These are phyloP conservation scores for Colletotrichum ledebouriae DNA, from an alignment of 2,329 filamentous ascomycete species.

Conservation along the genomic window DNA sequence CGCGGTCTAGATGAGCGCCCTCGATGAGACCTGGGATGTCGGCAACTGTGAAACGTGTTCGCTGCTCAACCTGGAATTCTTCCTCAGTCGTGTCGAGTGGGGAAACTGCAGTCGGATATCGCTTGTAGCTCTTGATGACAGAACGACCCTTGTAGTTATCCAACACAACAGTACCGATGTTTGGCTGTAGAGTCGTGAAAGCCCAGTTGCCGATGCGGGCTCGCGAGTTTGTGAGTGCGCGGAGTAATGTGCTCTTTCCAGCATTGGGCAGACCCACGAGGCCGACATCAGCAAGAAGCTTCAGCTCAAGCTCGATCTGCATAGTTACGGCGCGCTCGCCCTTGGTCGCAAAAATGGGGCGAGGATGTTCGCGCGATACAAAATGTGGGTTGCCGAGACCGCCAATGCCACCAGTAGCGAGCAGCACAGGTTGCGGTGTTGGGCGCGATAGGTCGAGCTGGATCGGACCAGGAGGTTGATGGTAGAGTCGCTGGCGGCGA, in stretches of 20 bases:
- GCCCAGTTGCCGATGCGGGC: slow-evolving; percentile 95
- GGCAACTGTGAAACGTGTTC: slow-evolving; percentile 90
- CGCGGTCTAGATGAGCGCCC: slow-evolving; percentile 91
- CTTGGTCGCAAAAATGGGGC: slow-evolving; percentile 89
- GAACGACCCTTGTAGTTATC: slow-evolving; percentile 88
- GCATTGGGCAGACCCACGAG: slow-evolving; percentile 96
- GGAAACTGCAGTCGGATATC: slow-evolving; percentile 44
- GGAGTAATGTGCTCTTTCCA: slow-evolving; percentile 92
- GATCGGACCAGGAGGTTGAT: slow-evolving; percentile 81
- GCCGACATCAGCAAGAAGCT: slow-evolving; percentile 94
- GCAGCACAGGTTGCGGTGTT: slow-evolving; percentile 85
- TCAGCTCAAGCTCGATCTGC: slow-evolving; percentile 89
- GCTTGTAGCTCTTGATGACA: slow-evolving; percentile 55
- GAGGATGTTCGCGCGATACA: slow-evolving; percentile 77
- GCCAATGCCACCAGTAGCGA: slow-evolving; percentile 89
- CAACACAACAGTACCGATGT: slow-evolving; percentile 94
- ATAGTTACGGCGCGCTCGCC: slow-evolving; percentile 85
- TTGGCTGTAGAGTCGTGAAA: slow-evolving; percentile 95
- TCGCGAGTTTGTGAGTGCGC: slow-evolving; percentile 88
- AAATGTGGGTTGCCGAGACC: slow-evolving; percentile 96
- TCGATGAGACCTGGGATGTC: slow-evolving; percentile 96
- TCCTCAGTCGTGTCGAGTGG: slow-evolving; percentile 54
- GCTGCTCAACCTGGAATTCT: slow-evolving; percentile 64
- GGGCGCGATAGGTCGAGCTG: slow-evolving; percentile 79
- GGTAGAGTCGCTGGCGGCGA: slow-evolving; percentile 65